Evolutionary conservation across 306 rosid genomes (phyloP), one percentile per base, ranked within the genome.

Genomic region (Carpinus viminea): DNA sequence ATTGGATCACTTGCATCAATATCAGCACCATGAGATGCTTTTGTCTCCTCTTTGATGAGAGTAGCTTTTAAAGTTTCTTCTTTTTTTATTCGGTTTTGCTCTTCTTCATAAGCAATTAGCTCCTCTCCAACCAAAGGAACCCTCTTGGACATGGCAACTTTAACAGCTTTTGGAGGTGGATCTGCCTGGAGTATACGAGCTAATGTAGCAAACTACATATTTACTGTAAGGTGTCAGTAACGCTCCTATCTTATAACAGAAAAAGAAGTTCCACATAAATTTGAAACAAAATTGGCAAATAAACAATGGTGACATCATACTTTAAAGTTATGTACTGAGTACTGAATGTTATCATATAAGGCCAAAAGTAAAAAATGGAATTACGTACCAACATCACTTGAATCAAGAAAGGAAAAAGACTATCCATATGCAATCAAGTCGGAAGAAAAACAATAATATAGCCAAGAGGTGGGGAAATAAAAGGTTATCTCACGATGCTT

Each of bases 161-260:
- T 95, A 84, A 93, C 99, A 76, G 99, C 99, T 87, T 95, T 95
- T 76, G 99, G 99, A 78, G 99, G 97, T 11, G 98, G 99, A 81
- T 91, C 98, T 64, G 97, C 93, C 80, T 95, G 99, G 81, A 95
- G 99, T 89, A 93, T 91, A 70, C 93, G 99, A 80, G 98, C 99
- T 87, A 93, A 89, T 3, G 98, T 90, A 76, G 89, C 97, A 85
- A 87, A 95, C 99, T 94, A 80, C 84, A 81, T 43, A 78, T 78
- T 59, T 59, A 78, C 48, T 68, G 57, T 48, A 82, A 73, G 61
- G 60, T 54, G 56, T 59, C 72, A 80, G 64, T 38, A 38, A 20
- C 28, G 52, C n/a, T 68, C 64, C 56, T 80, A 68, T 48, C 7
- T 36, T 16, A 68, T 36, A 20, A 78, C 77, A 80, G 36, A 43